Evolutionary conservation across 768 basidiomycete species (phyloP).

Genomic region (Suillus cothurnatus): DNA sequence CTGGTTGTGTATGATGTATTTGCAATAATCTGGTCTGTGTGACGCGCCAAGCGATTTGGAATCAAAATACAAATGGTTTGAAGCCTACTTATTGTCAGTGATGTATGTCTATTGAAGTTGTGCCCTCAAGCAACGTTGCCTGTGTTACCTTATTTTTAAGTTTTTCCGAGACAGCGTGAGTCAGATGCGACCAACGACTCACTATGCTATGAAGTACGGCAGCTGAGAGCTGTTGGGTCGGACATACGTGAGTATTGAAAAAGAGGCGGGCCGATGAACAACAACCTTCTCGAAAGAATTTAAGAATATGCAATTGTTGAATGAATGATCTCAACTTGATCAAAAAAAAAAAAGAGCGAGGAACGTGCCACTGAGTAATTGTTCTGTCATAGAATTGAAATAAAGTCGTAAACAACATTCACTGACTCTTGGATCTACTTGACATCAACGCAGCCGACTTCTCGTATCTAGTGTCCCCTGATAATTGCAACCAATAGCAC

Average conservation of each 20-base stretch:
- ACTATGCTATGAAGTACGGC: not conserved
- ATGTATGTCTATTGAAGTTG: not conserved
- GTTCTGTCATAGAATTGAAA: too few species aligned
- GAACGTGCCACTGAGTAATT: not conserved
- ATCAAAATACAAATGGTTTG: not conserved
- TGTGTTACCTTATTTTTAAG: not conserved
- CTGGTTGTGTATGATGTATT: conserved; percentile 24
- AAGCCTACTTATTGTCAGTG: not conserved
- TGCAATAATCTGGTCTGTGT: not conserved
- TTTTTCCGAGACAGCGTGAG: not conserved
- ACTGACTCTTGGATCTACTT: too few species aligned
- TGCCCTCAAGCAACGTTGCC: not conserved
- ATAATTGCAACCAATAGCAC: too few species aligned
- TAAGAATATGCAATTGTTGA: not conserved
- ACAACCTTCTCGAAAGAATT: not conserved
- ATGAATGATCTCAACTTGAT: not conserved
- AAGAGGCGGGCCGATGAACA: not conserved
- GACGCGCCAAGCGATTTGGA: not conserved
- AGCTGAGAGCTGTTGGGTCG: not conserved
- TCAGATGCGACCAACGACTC: not conserved
- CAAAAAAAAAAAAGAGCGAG: not conserved
- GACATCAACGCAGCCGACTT: too few species aligned
- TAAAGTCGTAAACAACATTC: too few species aligned
- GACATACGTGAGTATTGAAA: not conserved
- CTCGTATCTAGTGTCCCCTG: too few species aligned